A percentile compares a stretch with the other conserved stretches of the same genome.
These are phyloP conservation scores for Monoraphidium neglectum DNA, from an alignment of 139 green algal genomes.

Conservation along the genomic window DNA sequence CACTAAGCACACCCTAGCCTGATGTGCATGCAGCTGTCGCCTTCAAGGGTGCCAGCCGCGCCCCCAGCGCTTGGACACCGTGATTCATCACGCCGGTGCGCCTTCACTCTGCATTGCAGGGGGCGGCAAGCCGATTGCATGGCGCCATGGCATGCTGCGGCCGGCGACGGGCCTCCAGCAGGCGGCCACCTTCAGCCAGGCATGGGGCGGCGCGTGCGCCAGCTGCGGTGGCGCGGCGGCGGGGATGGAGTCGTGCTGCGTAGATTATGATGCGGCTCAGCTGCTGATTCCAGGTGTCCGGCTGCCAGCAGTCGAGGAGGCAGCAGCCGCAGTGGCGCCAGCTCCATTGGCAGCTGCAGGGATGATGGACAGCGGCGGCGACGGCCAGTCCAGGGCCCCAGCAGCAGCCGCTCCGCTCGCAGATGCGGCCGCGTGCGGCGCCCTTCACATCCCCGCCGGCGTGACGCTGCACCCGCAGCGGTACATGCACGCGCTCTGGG, in stretches of 20 bases:
- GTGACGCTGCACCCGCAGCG: constrained; percentile 52
- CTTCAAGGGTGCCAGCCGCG: no score
- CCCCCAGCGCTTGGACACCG: no score
- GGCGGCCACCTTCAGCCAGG: constrained; percentile 42
- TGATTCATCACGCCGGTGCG: no score
- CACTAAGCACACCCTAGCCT: no score
- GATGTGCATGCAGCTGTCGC: no score
- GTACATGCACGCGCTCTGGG: constrained; percentile 72
- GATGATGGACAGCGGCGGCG: background rate
- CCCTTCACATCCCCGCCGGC: constrained; percentile 39
- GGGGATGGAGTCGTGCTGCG: background rate
- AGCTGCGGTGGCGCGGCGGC: background rate
- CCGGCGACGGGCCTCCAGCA: constrained; percentile 50
- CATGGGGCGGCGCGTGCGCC: background rate
- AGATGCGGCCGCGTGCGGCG: constrained; percentile 3
- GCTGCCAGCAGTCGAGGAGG: background rate
- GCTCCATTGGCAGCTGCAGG: constrained; percentile 15
- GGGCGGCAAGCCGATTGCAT: constrained; percentile 25
- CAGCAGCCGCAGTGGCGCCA: background rate
- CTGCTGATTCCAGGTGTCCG: constrained; percentile 1
- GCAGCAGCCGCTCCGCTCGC: background rate
- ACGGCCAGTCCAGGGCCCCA: background rate
- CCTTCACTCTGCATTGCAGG: background rate
- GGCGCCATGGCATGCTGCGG: constrained; percentile 54
- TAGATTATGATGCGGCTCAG: background rate